A percentile compares a stretch with the other conserved stretches of the same genome.
Evolutionary conservation across 1,139 yeast genomes (phyloP).

Genomic region (Suhomyces wounanorum): DNA sequence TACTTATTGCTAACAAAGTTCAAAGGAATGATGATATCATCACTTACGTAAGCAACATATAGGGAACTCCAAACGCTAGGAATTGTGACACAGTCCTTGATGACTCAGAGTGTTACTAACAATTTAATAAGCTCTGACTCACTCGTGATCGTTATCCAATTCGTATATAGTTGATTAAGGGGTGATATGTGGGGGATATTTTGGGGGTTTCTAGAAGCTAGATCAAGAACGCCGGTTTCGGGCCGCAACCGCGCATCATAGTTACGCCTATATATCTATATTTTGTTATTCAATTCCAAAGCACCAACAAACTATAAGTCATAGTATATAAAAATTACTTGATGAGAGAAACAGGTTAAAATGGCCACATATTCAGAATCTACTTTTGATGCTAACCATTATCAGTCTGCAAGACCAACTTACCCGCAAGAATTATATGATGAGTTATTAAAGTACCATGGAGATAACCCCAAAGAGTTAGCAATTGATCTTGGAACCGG

Average conservation of each 20-base stretch:
- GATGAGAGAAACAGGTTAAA: neutral
- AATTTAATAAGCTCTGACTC: too few species aligned
- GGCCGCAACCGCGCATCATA: neutral
- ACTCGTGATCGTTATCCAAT: too few species aligned
- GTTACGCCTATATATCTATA: neutral
- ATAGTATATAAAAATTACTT: too few species aligned
- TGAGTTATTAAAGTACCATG: slow-evolving; percentile 34
- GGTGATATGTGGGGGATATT: neutral
- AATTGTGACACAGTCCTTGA: too few species aligned
- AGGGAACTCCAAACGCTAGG: too few species aligned
- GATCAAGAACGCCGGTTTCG: neutral
- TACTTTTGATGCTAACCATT: slow-evolving; percentile 37
- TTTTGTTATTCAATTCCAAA: too few species aligned
- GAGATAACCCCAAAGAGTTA: slow-evolving; percentile 21
- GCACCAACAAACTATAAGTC: too few species aligned
- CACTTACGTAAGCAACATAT: neutral
- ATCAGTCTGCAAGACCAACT: slow-evolving; percentile 39
- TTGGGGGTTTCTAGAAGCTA: neutral
- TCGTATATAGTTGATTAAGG: neutral
- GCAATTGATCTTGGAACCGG: slow-evolving; percentile 79
- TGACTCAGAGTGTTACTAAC: too few species aligned
- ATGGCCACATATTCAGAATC: slow-evolving; percentile 45
- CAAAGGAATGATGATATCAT: neutral
- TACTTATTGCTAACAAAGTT: neutral
- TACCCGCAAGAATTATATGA: slow-evolving; percentile 39